These are phyloP conservation scores for Phialocephala subalpina DNA, from an alignment of 2,329 filamentous ascomycete genomes.

Conservation along the genomic window DNA sequence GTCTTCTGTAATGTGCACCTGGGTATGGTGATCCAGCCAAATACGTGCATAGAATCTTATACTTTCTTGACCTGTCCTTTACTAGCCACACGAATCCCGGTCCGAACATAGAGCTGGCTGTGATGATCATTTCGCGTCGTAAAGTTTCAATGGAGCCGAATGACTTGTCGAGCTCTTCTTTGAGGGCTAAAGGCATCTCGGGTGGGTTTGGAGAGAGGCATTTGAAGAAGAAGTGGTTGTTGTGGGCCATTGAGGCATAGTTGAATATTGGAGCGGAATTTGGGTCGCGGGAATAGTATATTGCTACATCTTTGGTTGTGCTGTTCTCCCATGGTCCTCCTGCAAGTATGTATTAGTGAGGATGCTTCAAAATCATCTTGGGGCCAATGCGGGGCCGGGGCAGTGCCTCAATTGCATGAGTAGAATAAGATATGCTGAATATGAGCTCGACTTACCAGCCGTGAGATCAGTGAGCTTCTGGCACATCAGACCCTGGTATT, in stretches of 20 bases:
- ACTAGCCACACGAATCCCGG: constrained; percentile 98
- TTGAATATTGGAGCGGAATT: constrained; percentile 86
- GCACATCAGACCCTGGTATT: constrained; percentile 80
- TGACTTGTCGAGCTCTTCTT: constrained; percentile 66
- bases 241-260: constrained; percentile 94
- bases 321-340: constrained; percentile 34
- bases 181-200: constrained; percentile 64
- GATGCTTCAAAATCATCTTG: background rate
- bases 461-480: constrained; percentile 79
- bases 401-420: background rate
- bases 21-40: constrained; percentile 89
- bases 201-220: constrained; percentile 55
- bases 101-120: constrained; percentile 91
- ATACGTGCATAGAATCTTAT: constrained; percentile 86
- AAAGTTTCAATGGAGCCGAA: constrained; percentile 89
- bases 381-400: no score
- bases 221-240: constrained; percentile 86
- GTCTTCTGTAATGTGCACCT: constrained; percentile 79
- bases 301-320: constrained; percentile 68
- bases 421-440: background rate
- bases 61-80: constrained; percentile 51
- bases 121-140: constrained; percentile 79
- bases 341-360: constrained; percentile 14
- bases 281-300: constrained; percentile 82
- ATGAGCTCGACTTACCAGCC: constrained; percentile 63